These are phyloP conservation scores for Lycium ferocissimum DNA, from an alignment of 257 asterid species.

Conservation along the genomic window DNA sequence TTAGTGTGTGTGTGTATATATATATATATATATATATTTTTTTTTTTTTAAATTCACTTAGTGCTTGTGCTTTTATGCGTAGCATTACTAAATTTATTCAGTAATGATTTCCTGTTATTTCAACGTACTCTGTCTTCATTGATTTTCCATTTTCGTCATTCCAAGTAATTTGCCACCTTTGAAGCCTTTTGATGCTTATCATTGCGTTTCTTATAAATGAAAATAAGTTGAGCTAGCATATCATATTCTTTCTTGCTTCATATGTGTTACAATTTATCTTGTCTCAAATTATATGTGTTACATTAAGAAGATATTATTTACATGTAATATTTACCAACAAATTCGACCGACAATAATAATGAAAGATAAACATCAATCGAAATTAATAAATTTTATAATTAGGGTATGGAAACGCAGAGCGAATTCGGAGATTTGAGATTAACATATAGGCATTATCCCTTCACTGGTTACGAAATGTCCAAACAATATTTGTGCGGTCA, in stretches of 20 bases:
- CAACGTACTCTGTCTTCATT: not conserved
- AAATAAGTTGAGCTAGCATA: not conserved
- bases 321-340: too few species aligned
- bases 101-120: not conserved
- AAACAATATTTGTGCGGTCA: too few species aligned
- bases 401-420: too few species aligned
- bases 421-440: too few species aligned
- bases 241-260: not conserved
- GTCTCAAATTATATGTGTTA: not conserved
- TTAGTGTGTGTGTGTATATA: too few species aligned
- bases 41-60: not conserved
- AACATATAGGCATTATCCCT: too few species aligned
- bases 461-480: too few species aligned
- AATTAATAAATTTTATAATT: too few species aligned
- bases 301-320: too few species aligned
- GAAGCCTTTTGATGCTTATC: not conserved
- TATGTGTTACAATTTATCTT: not conserved
- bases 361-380: too few species aligned
- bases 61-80: not conserved
- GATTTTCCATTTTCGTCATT: not conserved
- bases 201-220: not conserved
- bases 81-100: not conserved
- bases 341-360: too few species aligned
- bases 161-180: not conserved
- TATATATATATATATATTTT: not conserved